A percentile compares a stretch with the other conserved stretches of the same genome.
Conservation (phyloP, 345 rosid species). For the Populus deltoides region DNA sequence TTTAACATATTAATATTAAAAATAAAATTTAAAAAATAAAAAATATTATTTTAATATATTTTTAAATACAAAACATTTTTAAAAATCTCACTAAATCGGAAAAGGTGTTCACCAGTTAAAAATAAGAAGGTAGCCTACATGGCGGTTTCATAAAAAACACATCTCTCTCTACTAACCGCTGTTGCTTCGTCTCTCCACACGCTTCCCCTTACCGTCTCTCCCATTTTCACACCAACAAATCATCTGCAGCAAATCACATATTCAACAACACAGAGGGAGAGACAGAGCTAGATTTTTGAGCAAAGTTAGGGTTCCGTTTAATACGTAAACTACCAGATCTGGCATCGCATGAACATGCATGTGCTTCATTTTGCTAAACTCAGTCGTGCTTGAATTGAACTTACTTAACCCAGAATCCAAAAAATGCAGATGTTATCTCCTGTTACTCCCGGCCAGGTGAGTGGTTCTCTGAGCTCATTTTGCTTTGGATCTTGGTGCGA, state of each 20-base stretch:
- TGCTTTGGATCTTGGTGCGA: conserved; percentile 10
- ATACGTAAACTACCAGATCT: neutral
- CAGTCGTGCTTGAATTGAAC: neutral
- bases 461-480: conserved; percentile 8
- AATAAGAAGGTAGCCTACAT: neutral
- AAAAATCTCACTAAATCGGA: no score
- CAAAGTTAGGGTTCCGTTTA: conserved; percentile 7
- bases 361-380: neutral
- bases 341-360: neutral
- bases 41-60: no score
- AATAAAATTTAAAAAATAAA: no score
- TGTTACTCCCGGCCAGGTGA: conserved; percentile 75
- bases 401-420: neutral
- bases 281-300: neutral
- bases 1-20: no score
- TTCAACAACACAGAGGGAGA: neutral
- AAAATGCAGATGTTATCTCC: conserved; percentile 36
- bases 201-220: neutral
- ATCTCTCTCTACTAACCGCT: conserved; percentile 5
- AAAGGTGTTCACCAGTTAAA: neutral
- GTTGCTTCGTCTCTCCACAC: no score
- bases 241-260: neutral
- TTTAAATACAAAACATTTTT: no score
- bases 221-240: neutral
- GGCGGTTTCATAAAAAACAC: neutral